A percentile compares a stretch with the other conserved stretches of the same genome.
Evolutionary conservation across 257 asterid species (phyloP).

Genomic region (Paulownia fortunei): DNA sequence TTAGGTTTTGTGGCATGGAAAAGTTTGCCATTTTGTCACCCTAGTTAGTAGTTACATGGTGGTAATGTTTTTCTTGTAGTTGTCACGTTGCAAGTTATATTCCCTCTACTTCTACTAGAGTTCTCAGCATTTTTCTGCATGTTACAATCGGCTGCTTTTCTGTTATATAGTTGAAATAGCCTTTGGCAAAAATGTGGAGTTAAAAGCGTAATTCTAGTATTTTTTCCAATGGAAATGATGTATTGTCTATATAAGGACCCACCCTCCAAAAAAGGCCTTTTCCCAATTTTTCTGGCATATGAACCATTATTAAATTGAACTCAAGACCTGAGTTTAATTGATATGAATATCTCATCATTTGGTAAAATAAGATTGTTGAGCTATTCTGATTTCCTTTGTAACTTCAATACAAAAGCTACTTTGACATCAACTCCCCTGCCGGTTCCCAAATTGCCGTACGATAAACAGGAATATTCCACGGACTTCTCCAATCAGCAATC

Average conservation of each 20-base stretch:
- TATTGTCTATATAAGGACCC: too few relatives aligned
- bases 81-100: not conserved
- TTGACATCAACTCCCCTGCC: too few relatives aligned
- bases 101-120: not conserved
- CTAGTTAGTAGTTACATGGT: not conserved
- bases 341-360: not conserved
- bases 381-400: too few relatives aligned
- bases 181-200: not conserved
- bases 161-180: too few relatives aligned
- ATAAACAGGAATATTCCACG: too few relatives aligned
- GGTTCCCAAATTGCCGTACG: too few relatives aligned
- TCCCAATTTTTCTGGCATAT: not conserved
- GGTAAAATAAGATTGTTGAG: too few relatives aligned
- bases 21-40: conserved; percentile 16
- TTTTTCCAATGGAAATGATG: too few relatives aligned
- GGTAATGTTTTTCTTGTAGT: not conserved
- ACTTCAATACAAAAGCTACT: too few relatives aligned
- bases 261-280: not conserved
- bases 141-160: too few relatives aligned
- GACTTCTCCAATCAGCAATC: too few relatives aligned
- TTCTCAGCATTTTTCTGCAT: not conserved
- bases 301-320: not conserved
- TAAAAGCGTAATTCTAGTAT: not conserved
- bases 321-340: not conserved
- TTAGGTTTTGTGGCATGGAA: conserved; percentile 26